Conservation (phyloP, 495 filamentous ascomycete genomes). For the Sporormia fimetaria region DNA sequence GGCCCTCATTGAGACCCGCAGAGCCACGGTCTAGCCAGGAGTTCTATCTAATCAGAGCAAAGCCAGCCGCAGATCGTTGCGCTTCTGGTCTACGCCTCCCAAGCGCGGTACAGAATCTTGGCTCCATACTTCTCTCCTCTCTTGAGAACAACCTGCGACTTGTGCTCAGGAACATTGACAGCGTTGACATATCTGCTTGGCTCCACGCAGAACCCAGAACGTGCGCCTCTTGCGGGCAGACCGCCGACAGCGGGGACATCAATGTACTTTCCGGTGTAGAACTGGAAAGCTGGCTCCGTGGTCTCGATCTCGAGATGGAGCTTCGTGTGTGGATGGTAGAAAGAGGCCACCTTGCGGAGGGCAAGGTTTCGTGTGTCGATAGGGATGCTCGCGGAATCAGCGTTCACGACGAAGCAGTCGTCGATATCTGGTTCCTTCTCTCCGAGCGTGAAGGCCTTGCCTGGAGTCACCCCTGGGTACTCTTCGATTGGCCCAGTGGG, state of each 20-base stretch:
- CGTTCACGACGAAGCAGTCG: constrained; percentile 75
- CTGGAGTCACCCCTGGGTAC: constrained; percentile 50
- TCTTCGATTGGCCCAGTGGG: constrained; percentile 36
- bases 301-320: constrained; percentile 74
- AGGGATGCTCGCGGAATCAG: constrained; percentile 48
- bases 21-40: too few species aligned
- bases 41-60: too few species aligned
- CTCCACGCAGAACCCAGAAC: constrained; percentile 81
- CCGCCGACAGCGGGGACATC: constrained; percentile 61
- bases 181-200: constrained; percentile 85
- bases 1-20: too few species aligned
- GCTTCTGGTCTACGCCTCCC: constrained; percentile 39
- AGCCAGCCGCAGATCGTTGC: background rate
- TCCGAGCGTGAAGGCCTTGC: constrained; percentile 57
- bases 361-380: constrained; percentile 64
- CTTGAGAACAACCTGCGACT: constrained; percentile 60
- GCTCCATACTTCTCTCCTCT: constrained; percentile 71
- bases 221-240: constrained; percentile 47
- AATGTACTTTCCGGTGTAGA: constrained; percentile 82
- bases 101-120: constrained; percentile 66
- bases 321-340: constrained; percentile 56
- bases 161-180: constrained; percentile 68
- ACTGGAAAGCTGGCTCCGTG: constrained; percentile 93
- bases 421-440: constrained; percentile 63
- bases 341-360: constrained; percentile 51